These are phyloP conservation scores for Monilinia fructigena DNA, from an alignment of 2,329 filamentous ascomycete genomes.

Conservation along the genomic window DNA sequence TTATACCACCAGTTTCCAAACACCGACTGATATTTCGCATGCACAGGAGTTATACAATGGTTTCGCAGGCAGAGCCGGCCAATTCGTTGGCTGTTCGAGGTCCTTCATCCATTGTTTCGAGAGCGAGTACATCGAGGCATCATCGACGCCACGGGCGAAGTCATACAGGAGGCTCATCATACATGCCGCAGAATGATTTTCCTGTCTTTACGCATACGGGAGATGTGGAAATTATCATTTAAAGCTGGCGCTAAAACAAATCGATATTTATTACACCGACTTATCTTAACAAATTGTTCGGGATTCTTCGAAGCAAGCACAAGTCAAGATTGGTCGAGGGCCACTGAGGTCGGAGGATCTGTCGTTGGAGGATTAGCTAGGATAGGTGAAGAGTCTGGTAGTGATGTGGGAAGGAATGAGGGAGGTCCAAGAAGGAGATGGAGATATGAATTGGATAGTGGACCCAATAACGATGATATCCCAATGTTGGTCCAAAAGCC, in stretches of 20 bases:
- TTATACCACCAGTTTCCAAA: neutral
- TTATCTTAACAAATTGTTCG: slow-evolving; percentile 86
- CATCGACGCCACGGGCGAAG: slow-evolving; percentile 61
- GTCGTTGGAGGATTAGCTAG: slow-evolving; percentile 48
- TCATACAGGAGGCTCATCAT: slow-evolving; percentile 69
- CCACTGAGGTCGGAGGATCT: slow-evolving; percentile 38
- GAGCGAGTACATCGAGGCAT: slow-evolving; percentile 46
- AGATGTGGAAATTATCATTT: slow-evolving; percentile 89
- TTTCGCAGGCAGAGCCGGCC: slow-evolving; percentile 52
- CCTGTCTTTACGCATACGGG: slow-evolving; percentile 86
- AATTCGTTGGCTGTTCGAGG: slow-evolving; percentile 58
- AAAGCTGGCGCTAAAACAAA: slow-evolving; percentile 69
- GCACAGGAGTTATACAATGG: slow-evolving; percentile 46
- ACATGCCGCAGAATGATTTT: slow-evolving; percentile 82
- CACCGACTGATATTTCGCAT: slow-evolving; percentile 12
- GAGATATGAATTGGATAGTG: slow-evolving; percentile 85
- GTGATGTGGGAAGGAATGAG: slow-evolving; percentile 40
- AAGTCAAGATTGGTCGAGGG: slow-evolving; percentile 70
- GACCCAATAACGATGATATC: slow-evolving; percentile 69
- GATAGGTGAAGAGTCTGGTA: slow-evolving; percentile 48
- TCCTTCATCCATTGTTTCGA: slow-evolving; percentile 60
- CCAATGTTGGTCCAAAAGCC: slow-evolving; percentile 88
- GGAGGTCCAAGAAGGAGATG: slow-evolving; percentile 55
- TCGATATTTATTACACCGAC: slow-evolving; percentile 80
- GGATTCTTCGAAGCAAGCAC: slow-evolving; percentile 90